A percentile compares a stretch with the other conserved stretches of the same genome.
These are phyloP conservation scores for Calocera viscosa DNA, from an alignment of 768 basidiomycete genomes.

Conservation along the genomic window DNA sequence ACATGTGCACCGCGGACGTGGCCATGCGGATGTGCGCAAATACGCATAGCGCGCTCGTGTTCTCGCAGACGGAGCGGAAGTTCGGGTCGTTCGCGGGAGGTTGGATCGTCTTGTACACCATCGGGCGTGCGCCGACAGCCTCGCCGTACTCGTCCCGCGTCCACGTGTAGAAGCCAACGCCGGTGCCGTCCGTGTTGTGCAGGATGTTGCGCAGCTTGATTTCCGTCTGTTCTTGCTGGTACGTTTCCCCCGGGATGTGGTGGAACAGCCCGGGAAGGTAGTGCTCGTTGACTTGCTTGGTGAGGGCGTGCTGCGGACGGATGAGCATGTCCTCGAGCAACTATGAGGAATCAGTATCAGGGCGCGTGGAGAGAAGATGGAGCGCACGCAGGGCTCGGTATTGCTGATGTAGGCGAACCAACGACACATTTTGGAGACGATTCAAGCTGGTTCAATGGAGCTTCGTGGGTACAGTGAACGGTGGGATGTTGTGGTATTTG, in stretches of 20 bases:
- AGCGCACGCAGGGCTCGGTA: conserved; percentile 19
- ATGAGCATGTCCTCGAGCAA: conserved; percentile 25
- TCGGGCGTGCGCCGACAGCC: conserved; percentile 19
- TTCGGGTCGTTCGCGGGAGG: conserved; percentile 23
- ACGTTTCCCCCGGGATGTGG: conserved; percentile 19
- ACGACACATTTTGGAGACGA: conserved; percentile 26
- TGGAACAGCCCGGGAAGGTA: conserved; percentile 23
- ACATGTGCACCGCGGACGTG: conserved; percentile 20
- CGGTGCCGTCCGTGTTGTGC: conserved; percentile 21
- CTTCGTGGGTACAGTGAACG: not conserved
- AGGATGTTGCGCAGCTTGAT: conserved; percentile 21
- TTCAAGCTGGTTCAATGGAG: too few relatives aligned
- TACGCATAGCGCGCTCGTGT: conserved; percentile 21
- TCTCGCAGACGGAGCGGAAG: conserved; percentile 21
- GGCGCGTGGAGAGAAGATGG: not conserved
- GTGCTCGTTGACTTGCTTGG: conserved; percentile 25
- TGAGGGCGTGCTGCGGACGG: conserved; percentile 21
- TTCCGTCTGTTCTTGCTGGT: conserved; percentile 18
- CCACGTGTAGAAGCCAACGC: conserved; percentile 9
- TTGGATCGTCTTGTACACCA: conserved; percentile 21
- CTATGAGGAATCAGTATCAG: not conserved
- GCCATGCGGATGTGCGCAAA: conserved; percentile 28
- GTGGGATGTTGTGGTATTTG: not conserved
- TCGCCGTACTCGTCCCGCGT: conserved; percentile 19
- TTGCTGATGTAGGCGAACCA: conserved; percentile 27